Evolutionary conservation across 768 basidiomycete genomes (phyloP), one percentile per base, ranked within the genome.

Genomic region (Chalciporus piperatus): DNA sequence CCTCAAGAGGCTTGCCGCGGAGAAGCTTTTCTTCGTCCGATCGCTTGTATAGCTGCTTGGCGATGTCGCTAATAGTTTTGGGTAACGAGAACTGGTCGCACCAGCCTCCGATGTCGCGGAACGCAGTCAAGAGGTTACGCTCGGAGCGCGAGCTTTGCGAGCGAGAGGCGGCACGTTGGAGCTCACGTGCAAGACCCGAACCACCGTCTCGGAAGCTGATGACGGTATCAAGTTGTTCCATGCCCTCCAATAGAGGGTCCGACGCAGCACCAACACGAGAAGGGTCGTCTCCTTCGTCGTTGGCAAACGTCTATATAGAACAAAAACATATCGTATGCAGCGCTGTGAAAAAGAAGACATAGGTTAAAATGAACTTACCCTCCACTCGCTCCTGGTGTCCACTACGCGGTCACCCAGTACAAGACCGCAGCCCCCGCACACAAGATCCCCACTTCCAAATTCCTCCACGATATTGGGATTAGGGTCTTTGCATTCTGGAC

Each of bases 271-370:
- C 97, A 60, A 99, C 97, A 88, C 97, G 97, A 59, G 97, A 98
- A 56, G 97, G 97, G 69, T 99, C 97, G 69, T 98, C 96, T 56
- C 96, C 95, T 76, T 99, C 97, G 63, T 98, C 96, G 67, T 98
- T 97, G 59, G 97, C 97, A 71, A 99, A 99, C 55, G 97, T 98
- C 90, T 98, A 75, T n/a, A 54, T 45, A 46, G 13, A 41, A 50
- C 42, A 48, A 11, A 20, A 35, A 17, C 50, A 56, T 13, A 40
- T 62, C 49, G 65, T 56, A 52, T 68, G 59, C 63, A 65, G 57
- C 38, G 37, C 53, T 41, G 50, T 22, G 41, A 51, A 23, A 40
- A 51, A 45, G 44, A 33, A 46, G 53, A 58, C 58, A 54, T 48
- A 25, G 49, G n/a, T 42, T 35, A 27, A 52, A 47, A 52, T 6